Evolutionary conservation across 306 rosid genomes (phyloP), one percentile per base, ranked within the genome.

Genomic region (Malus sylvestris): DNA sequence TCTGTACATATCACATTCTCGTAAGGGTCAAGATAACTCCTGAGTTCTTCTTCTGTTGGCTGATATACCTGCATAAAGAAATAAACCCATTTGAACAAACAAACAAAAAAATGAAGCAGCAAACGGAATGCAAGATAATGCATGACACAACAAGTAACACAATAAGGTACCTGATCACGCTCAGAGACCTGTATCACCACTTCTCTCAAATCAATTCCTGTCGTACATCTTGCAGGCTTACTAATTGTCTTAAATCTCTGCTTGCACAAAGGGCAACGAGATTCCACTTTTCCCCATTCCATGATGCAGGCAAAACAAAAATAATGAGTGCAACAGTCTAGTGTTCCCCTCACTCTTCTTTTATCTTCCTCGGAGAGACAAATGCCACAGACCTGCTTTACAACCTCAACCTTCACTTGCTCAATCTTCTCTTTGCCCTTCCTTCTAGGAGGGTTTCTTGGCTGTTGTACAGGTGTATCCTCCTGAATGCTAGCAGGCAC

Each of bases 261-360:
- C 90, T 96, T 96, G 86, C 99, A 96, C 88, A 96, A 77, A 46
- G 99, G 99, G 84, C 99, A 96, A 38, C 98, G 98, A 61, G 98
- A 87, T 77, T 96, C 99, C 80, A 96, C 99, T 87, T 92, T 96
- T 16, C 93, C 91, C 99, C 99, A 96, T 88, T 96, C 99, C 93
- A 91, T 87, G 76, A 96, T 92, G 84, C 99, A 96, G 64, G 89
- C 75, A 77, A 91, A 96, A 84, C 99, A 96, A 83, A 92, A 96
- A 75, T 80, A 96, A 85, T 96, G 99, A 64, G 93, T 84, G 86
- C 99, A 96, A 76, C 99, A 92, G 70, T 89, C 85, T 35, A 96
- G 86, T 13, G 90, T 86, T 80, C 99, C 99, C 87, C 93, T 83
- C 58, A 91, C 86, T 92, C 87, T 89, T 82, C 98, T 88, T 83